Conservation (phyloP, 1,284 basidiomycete species). For the Puccinia polysora region DNA sequence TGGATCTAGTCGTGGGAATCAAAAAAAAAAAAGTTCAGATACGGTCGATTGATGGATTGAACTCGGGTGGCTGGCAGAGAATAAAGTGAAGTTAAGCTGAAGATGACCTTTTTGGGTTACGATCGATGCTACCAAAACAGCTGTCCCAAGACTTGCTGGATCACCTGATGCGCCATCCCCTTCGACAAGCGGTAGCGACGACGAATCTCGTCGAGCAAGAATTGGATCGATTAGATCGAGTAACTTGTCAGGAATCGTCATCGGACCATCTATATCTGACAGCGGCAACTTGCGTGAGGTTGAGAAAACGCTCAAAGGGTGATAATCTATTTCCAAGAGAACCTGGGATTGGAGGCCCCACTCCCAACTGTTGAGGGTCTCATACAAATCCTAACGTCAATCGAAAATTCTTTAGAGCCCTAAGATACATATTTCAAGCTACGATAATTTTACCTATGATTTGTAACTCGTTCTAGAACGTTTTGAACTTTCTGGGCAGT, state of each 20-base stretch:
- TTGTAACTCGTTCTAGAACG: neutral
- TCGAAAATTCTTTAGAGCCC: too few species aligned
- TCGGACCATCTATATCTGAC: neutral
- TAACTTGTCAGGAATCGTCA: neutral
- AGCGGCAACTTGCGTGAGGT: slow-evolving; percentile 8
- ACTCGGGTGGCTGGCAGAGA: neutral
- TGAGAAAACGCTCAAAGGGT: slow-evolving; percentile 20
- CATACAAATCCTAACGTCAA: too few species aligned
- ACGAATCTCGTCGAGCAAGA: neutral
- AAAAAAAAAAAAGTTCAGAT: neutral
- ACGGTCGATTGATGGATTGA: neutral
- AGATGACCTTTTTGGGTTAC: slow-evolving; percentile 15
- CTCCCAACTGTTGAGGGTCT: slow-evolving; percentile 30
- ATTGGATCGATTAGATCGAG: slow-evolving; percentile 23
- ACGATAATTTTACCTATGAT: neutral
- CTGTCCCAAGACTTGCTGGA: slow-evolving; percentile 74
- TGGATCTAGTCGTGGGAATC: slow-evolving; percentile 54
- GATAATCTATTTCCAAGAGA: neutral
- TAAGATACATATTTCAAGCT: neutral
- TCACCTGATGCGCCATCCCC: slow-evolving; percentile 67
- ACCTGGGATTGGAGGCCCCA: slow-evolving; percentile 16
- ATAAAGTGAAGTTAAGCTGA: neutral
- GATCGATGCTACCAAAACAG: slow-evolving; percentile 62
- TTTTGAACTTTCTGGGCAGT: neutral
- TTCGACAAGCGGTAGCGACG: slow-evolving; percentile 3